Conservation (phyloP, 2,329 filamentous ascomycete genomes). For the Simplicillium sp. region DNA sequence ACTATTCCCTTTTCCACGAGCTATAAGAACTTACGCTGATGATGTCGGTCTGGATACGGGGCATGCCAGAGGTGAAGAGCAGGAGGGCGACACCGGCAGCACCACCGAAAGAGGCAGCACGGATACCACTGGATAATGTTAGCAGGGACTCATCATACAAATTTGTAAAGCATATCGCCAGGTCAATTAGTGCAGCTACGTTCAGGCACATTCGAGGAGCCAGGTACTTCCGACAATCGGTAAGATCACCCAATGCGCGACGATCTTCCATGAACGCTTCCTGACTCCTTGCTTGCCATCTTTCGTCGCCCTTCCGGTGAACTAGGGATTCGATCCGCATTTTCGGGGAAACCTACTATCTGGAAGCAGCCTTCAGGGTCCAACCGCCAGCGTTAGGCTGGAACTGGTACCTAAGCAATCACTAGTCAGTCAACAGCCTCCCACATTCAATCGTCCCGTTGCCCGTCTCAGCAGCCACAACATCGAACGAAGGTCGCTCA, state of each 20-base stretch:
- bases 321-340: too few relatives aligned
- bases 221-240: too few relatives aligned
- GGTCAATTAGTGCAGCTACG: too few relatives aligned
- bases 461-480: too few relatives aligned
- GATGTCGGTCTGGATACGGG: conserved; percentile 49
- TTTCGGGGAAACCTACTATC: conserved; percentile 36
- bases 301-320: too few relatives aligned
- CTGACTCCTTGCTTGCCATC: too few relatives aligned
- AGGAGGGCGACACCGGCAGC: conserved; percentile 48
- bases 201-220: too few relatives aligned
- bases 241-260: too few relatives aligned
- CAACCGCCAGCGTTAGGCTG: conserved; percentile 46
- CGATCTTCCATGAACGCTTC: too few relatives aligned
- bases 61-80: conserved; percentile 53
- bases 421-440: conserved; percentile 15
- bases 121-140: conserved; percentile 33
- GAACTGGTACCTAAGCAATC: conserved; percentile 42
- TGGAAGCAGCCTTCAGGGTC: conserved; percentile 35
- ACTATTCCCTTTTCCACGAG: not conserved
- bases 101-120: conserved; percentile 44
- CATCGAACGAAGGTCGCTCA: too few relatives aligned
- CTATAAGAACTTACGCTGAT: conserved; percentile 35
- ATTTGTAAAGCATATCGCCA: too few relatives aligned
- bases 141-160: not conserved
- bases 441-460: too few relatives aligned